Base-by-base conservation (phyloP, 176 grass and related monocot genomes). In the Otatea glauca region DNA sequence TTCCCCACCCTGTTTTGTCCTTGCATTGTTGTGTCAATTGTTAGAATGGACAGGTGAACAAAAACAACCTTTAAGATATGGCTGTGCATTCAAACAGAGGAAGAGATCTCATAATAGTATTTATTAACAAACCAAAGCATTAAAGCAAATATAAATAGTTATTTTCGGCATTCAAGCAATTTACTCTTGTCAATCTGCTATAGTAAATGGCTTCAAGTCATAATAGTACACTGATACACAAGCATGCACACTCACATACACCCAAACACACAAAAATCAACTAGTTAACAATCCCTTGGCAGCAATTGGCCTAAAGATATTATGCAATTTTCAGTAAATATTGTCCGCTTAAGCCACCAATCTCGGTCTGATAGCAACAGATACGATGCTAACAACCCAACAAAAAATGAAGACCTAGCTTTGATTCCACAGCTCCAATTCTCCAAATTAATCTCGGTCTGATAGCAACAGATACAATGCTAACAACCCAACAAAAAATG, bases 341-440 rank as follows among this genome's bases (percentile, higher is more conserved):
- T 67, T 53, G 18, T 58, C 5, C 18, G n/a, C 55, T 75, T 43
- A 72, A 70, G 77, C 83, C 70, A 81, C 50, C 63, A 85, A 75
- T 81, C 20, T 23, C 72, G 23, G 63, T 67, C 44, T 63, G 75
- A 79, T 70, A 42, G 41, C 9, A 83, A 74, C 80, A 74, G 51
- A 62, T 29, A 63, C 59, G 87, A 51, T 45, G 68, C 50, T 79
- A 88, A 74, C 43, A 87, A 50, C 70, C 51, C 47, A 87, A 79
- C 43, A 68, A n/a, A 65, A 79, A 83, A 83, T 13, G 63, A 80
- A 74, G 11, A 50, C 21, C 60, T n/a, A 49, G 43, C 35, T 47
- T 68, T 35, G 65, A 66, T 68, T 74, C 23, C 80, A 86, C 74
- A 68, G 50, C 51, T 74, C 67, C 59, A 83, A 90, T 88, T 78